A percentile compares a stretch with the other conserved stretches of the same genome.
These are phyloP conservation scores for Wallemia hederae DNA, from an alignment of 1,284 basidiomycete species.

Conservation along the genomic window DNA sequence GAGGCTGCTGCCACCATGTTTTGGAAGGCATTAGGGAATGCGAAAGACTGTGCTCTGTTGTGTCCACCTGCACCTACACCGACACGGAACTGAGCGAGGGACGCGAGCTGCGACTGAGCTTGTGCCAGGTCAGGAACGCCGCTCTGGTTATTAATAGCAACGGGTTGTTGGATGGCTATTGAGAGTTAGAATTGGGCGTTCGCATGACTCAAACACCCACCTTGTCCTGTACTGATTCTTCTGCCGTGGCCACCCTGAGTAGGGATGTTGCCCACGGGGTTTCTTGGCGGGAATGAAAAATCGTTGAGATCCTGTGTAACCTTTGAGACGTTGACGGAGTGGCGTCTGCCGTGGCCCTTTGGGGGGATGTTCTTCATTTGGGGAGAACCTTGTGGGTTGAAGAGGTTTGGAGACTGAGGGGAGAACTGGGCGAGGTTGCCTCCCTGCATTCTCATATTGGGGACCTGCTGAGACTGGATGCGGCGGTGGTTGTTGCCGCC, in stretches of 20 bases:
- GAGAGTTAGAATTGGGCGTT: background rate
- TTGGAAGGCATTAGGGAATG: conserved; percentile 67
- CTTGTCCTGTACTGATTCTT: conserved; percentile 16
- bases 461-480: conserved; percentile 38
- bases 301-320: background rate
- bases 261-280: conserved; percentile 5
- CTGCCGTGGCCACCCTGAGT: conserved; percentile 2
- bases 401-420: conserved; percentile 7
- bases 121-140: conserved; percentile 20
- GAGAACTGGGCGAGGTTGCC: conserved; percentile 6
- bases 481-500: conserved; percentile 41
- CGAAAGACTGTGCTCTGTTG: conserved; percentile 87
- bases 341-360: conserved; percentile 63
- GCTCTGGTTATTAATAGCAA: conserved; percentile 30
- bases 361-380: background rate
- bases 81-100: conserved; percentile 85
- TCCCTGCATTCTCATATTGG: conserved; percentile 7
- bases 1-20: conserved; percentile 70
- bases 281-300: conserved; percentile 3
- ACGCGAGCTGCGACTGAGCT: conserved; percentile 68
- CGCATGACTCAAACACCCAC: conserved; percentile 26
- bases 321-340: conserved; percentile 40
- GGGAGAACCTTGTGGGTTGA: background rate
- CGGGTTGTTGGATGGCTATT: conserved; percentile 15
- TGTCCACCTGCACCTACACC: conserved; percentile 67